Percentiles rank a stretch among this genome's conserved stretches.
phyloP scores from a whole-genome alignment of 768 basidiomycete species.

The Stropharia rugosoannulata region DNA sequence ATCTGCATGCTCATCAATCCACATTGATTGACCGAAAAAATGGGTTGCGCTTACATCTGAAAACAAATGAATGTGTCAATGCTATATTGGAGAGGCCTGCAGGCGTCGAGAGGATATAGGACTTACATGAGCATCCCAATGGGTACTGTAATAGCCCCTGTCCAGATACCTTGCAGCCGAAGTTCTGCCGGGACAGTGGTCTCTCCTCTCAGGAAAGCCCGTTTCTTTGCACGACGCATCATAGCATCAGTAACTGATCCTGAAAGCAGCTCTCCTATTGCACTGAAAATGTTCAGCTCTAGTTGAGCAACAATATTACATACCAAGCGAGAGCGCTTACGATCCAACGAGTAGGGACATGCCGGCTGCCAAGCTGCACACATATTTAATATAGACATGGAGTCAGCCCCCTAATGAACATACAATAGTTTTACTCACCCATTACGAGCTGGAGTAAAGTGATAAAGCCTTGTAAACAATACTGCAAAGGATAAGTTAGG shows the following conservation, averaged over 20 bases:
- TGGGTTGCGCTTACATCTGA: constrained; percentile 11
- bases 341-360: constrained; percentile 35
- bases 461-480: constrained; percentile 35
- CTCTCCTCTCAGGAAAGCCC: constrained; percentile 22
- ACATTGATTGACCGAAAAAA: neutral
- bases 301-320: neutral
- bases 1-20: too few relatives aligned
- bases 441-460: constrained; percentile 36
- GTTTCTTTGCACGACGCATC: constrained; percentile 32
- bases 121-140: constrained; percentile 32
- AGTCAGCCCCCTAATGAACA: too few relatives aligned
- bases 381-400: too few relatives aligned
- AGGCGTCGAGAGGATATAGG: too few relatives aligned
- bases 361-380: constrained; percentile 28
- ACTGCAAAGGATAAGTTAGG: constrained; percentile 36
- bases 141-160: constrained; percentile 33
- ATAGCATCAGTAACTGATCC: constrained; percentile 35
- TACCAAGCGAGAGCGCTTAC: constrained; percentile 20
- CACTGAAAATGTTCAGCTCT: constrained; percentile 15
- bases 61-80: too few relatives aligned
- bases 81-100: too few relatives aligned
- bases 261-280: constrained; percentile 33
- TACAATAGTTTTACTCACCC: constrained; percentile 21
- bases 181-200: constrained; percentile 31
- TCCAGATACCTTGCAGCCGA: constrained; percentile 38